Conservation (phyloP, 2,329 filamentous ascomycete genomes). For the Aurifilum marmelostoma region DNA sequence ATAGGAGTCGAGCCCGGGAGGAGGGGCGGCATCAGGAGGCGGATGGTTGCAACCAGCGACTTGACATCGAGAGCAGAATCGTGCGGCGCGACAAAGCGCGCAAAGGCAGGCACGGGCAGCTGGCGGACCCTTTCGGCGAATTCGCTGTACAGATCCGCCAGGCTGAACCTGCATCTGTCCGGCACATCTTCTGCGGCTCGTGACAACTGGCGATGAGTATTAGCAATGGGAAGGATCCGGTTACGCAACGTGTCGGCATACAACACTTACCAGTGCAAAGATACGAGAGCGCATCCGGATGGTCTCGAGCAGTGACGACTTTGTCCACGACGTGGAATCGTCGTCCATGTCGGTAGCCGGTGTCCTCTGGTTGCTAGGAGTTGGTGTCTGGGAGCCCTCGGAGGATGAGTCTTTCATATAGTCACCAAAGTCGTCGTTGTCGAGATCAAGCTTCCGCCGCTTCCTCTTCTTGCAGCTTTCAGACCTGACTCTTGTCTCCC, state of each 20-base stretch:
- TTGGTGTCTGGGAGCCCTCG: slow-evolving; percentile 50
- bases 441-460: slow-evolving; percentile 55
- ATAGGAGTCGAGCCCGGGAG: slow-evolving; percentile 48
- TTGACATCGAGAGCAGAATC: slow-evolving; percentile 41
- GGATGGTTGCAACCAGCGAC: slow-evolving; percentile 50
- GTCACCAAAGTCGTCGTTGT: slow-evolving; percentile 63
- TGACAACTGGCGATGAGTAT: slow-evolving; percentile 43
- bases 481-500: slow-evolving; percentile 59
- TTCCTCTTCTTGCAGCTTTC: slow-evolving; percentile 54
- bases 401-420: slow-evolving; percentile 58
- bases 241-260: not conserved
- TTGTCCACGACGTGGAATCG: slow-evolving; percentile 31
- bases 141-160: slow-evolving; percentile 61
- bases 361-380: slow-evolving; percentile 44
- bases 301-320: slow-evolving; percentile 53
- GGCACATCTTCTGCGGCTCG: slow-evolving; percentile 52
- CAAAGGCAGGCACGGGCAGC: slow-evolving; percentile 62
- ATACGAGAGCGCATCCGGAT: slow-evolving; percentile 65
- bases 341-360: slow-evolving; percentile 39
- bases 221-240: slow-evolving; percentile 24
- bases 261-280: slow-evolving; percentile 56
- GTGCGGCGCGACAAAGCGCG: slow-evolving; percentile 53
- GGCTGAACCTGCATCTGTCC: slow-evolving; percentile 39
- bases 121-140: slow-evolving; percentile 60
- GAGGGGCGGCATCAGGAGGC: slow-evolving; percentile 48